Evolutionary conservation across 2,329 filamentous ascomycete species (phyloP).

Genomic region (Colletotrichum agaves): DNA sequence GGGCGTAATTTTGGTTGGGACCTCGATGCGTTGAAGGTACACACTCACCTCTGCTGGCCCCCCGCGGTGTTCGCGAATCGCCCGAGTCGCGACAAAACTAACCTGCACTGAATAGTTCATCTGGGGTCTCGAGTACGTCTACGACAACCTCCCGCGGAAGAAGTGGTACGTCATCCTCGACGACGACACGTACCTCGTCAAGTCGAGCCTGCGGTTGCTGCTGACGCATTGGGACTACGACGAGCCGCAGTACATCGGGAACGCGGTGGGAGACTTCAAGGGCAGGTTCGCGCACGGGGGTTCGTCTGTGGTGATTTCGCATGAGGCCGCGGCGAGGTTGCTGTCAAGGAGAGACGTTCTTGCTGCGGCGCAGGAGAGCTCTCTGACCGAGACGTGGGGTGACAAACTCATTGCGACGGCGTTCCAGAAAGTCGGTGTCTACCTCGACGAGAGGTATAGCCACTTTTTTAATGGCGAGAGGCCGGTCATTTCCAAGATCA

Average conservation of each 20-base stretch:
- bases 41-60: not conserved
- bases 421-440: conserved; percentile 63
- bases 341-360: conserved; percentile 56
- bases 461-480: conserved; percentile 67
- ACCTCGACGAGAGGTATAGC: conserved; percentile 65
- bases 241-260: conserved; percentile 63
- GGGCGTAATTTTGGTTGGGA: conserved; percentile 58
- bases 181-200: conserved; percentile 67
- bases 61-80: conserved; percentile 3
- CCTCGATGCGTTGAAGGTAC: conserved; percentile 61
- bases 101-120: conserved; percentile 56
- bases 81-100: conserved; percentile 23
- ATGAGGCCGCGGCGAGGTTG: conserved; percentile 58
- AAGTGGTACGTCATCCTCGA: conserved; percentile 70
- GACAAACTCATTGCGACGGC: conserved; percentile 65
- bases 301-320: conserved; percentile 64
- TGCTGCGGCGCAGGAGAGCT: conserved; percentile 56
- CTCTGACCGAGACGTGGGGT: conserved; percentile 63
- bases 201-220: conserved; percentile 58
- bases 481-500: conserved; percentile 60
- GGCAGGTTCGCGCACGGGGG: conserved; percentile 67
- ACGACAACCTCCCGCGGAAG: conserved; percentile 61
- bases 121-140: conserved; percentile 63
- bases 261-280: conserved; percentile 66
- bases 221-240: conserved; percentile 60